These are phyloP conservation scores for Kwoniella sp. DNA, from an alignment of 768 basidiomycete genomes.

Conservation along the genomic window DNA sequence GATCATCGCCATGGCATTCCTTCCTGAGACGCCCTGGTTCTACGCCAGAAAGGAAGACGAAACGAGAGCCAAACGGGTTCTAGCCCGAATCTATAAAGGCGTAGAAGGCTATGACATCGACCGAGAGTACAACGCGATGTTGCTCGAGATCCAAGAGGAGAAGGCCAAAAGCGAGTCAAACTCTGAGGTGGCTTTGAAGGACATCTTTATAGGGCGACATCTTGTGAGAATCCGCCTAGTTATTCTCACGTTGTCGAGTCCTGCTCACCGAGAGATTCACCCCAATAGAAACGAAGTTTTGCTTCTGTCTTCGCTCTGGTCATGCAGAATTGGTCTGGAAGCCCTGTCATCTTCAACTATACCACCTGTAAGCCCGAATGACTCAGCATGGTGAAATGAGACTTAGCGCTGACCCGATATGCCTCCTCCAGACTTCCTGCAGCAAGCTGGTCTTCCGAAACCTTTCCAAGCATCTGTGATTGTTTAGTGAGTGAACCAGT, in stretches of 20 bases:
- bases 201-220: slow-evolving; percentile 22
- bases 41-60: slow-evolving; percentile 28
- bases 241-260: no score
- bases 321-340: slow-evolving; percentile 19
- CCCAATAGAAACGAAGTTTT: slow-evolving; percentile 14
- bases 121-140: slow-evolving; percentile 28
- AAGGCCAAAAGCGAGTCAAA: slow-evolving; percentile 11
- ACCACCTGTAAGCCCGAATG: slow-evolving; percentile 13
- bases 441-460: slow-evolving; percentile 20
- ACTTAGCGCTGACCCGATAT: not conserved
- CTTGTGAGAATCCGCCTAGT: slow-evolving; percentile 3
- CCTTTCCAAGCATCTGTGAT: slow-evolving; percentile 22
- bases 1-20: slow-evolving; percentile 8
- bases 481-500: slow-evolving; percentile 15
- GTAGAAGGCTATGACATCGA: slow-evolving; percentile 36
- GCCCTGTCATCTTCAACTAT: slow-evolving; percentile 19
- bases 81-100: slow-evolving; percentile 18
- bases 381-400: no score
- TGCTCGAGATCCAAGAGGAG: slow-evolving; percentile 22
- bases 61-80: slow-evolving; percentile 28
- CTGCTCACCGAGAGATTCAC: no score
- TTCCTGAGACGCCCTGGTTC: slow-evolving; percentile 33
- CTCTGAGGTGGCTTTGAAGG: slow-evolving; percentile 17
- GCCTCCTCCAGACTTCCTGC: slow-evolving; percentile 11
- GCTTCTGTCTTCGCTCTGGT: slow-evolving; percentile 18